Evolutionary conservation across 306 rosid species (phyloP).

Genomic region (Amphicarpaea edgeworthii): DNA sequence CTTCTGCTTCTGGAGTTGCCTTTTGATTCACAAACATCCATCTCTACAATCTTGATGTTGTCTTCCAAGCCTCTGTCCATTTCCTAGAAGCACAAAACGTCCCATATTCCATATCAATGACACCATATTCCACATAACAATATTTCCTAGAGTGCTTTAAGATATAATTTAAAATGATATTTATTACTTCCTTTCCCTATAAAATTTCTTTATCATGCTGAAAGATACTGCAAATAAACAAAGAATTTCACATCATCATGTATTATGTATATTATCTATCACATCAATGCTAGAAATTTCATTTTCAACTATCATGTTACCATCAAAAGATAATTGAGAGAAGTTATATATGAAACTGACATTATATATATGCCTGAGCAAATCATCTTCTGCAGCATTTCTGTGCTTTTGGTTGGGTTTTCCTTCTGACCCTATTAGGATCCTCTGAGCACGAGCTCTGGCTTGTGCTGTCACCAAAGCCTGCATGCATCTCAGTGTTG

Average conservation of each 20-base stretch:
- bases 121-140: neutral
- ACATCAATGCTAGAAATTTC: conserved; percentile 16
- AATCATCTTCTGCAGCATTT: conserved; percentile 58
- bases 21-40: conserved; percentile 75
- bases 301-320: conserved; percentile 2
- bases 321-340: conserved; percentile 29
- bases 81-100: conserved; percentile 60
- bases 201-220: neutral
- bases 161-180: neutral
- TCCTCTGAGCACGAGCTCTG: conserved; percentile 87
- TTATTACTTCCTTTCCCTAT: neutral
- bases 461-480: conserved; percentile 92
- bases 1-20: conserved; percentile 58
- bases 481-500: conserved; percentile 85
- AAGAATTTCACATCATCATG: neutral
- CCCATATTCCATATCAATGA: conserved; percentile 30
- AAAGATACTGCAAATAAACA: conserved; percentile 23
- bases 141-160: neutral
- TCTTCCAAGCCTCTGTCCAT: conserved; percentile 72
- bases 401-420: conserved; percentile 54
- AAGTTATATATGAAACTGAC: conserved; percentile 59
- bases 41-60: conserved; percentile 91
- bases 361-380: conserved; percentile 55
- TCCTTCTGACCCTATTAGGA: conserved; percentile 60
- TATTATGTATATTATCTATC: neutral